These are phyloP conservation scores for Penicillium sp. DNA, from an alignment of 2,329 filamentous ascomycete species.

Conservation along the genomic window DNA sequence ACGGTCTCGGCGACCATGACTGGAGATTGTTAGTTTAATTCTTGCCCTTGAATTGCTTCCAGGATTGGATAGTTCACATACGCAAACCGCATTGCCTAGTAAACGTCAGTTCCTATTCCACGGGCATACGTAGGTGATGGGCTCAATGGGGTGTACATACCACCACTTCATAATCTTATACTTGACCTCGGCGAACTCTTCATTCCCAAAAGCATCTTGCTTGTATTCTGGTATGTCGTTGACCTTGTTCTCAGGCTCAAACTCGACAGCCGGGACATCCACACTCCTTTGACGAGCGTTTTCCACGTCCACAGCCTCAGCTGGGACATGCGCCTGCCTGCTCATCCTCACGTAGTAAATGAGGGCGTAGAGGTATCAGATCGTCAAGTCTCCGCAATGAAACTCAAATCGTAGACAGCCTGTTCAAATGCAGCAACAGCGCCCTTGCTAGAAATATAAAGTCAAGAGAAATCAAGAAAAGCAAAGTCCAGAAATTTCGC, in stretches of 20 bases:
- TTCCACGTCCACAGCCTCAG: constrained; percentile 5
- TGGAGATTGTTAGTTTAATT: not conserved
- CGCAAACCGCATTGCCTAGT: constrained; percentile 46
- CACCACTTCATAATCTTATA: constrained; percentile 56
- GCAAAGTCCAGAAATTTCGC: constrained; percentile 1
- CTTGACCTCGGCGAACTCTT: constrained; percentile 48
- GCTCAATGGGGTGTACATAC: constrained; percentile 25
- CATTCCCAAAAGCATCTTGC: constrained; percentile 45
- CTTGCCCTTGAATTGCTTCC: not conserved
- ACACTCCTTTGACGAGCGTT: not conserved
- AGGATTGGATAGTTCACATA: constrained; percentile 24
- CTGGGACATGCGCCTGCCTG: not conserved
- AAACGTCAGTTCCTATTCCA: not conserved
- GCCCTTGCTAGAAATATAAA: not conserved
- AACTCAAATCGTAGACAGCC: not conserved
- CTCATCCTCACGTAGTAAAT: constrained; percentile 11
- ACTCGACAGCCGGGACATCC: not conserved
- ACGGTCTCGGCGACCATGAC: constrained; percentile 61
- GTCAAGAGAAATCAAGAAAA: not conserved
- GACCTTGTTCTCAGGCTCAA: constrained; percentile 22
- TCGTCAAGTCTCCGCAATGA: not conserved
- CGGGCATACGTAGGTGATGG: too few relatives aligned
- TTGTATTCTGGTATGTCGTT: constrained; percentile 20
- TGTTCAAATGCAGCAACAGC: not conserved
- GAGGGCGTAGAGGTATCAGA: not conserved